Evolutionary conservation across 2,329 filamentous ascomycete species (phyloP).

Genomic region (Hawksworthiomyces lignivorus): DNA sequence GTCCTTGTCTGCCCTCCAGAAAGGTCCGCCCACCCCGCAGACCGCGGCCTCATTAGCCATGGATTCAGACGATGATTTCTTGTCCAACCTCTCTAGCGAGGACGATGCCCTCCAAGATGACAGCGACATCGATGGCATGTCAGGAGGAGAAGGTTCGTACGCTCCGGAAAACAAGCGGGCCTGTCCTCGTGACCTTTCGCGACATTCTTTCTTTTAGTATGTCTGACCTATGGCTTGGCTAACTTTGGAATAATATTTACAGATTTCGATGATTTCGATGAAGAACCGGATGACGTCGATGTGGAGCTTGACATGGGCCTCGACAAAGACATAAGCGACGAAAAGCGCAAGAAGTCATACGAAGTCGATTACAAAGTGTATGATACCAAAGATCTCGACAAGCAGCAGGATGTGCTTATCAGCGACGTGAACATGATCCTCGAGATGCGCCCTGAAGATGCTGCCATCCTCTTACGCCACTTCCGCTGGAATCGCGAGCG

Average conservation of each 20-base stretch:
- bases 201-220: no score
- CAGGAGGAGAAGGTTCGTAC: constrained; percentile 47
- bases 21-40: constrained; percentile 15
- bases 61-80: constrained; percentile 94
- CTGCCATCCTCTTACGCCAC: constrained; percentile 81
- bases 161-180: no score
- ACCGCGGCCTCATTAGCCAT: constrained; percentile 56
- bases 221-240: no score
- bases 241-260: no score
- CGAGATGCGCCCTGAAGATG: constrained; percentile 79
- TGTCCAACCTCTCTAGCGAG: constrained; percentile 74
- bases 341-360: constrained; percentile 66
- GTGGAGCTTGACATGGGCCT: constrained; percentile 43
- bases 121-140: constrained; percentile 63
- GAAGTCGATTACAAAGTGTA: constrained; percentile 81
- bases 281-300: constrained; percentile 47
- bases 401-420: constrained; percentile 78
- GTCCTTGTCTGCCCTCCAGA: neutral
- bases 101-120: constrained; percentile 68
- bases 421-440: constrained; percentile 87
- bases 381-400: constrained; percentile 71
- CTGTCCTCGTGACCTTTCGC: no score
- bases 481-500: constrained; percentile 96
- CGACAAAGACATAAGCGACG: constrained; percentile 53
- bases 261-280: constrained; percentile 46